Evolutionary conservation across 1,284 basidiomycete species (phyloP).

Genomic region (Omphalotus olearius): DNA sequence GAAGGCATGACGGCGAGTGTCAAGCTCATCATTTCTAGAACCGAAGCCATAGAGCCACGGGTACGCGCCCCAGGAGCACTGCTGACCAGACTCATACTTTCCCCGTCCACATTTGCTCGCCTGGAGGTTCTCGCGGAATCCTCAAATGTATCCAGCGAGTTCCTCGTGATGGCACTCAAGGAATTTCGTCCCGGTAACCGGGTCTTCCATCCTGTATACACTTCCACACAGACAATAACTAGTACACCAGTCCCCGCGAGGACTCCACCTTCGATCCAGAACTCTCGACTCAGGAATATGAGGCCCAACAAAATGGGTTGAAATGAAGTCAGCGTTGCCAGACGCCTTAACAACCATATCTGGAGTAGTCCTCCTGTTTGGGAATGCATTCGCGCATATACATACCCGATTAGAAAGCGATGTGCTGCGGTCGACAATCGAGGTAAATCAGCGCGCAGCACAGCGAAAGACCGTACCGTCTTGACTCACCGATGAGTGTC

Average conservation of each 20-base stretch:
- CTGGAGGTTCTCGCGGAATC: slow-evolving; percentile 34
- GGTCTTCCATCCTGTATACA: slow-evolving; percentile 46
- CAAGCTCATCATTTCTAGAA: slow-evolving; percentile 76
- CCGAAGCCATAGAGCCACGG: slow-evolving; percentile 68
- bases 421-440: slow-evolving; percentile 42
- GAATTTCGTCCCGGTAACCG: slow-evolving; percentile 42
- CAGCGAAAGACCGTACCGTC: slow-evolving; percentile 1
- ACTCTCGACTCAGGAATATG: slow-evolving; percentile 56
- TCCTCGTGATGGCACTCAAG: slow-evolving; percentile 51
- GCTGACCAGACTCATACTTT: slow-evolving; percentile 49
- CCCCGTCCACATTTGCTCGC: slow-evolving; percentile 40
- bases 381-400: slow-evolving; percentile 64
- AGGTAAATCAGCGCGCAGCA: slow-evolving; percentile 2
- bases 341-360: slow-evolving; percentile 69
- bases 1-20: slow-evolving; percentile 70
- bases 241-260: slow-evolving; percentile 51
- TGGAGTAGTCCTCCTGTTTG: slow-evolving; percentile 70
- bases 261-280: slow-evolving; percentile 71
- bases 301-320: slow-evolving; percentile 75
- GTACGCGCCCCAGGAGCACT: slow-evolving; percentile 36
- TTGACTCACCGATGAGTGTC: slow-evolving; percentile 59
- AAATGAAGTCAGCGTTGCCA: slow-evolving; percentile 59
- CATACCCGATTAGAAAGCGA: slow-evolving; percentile 72
- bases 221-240: slow-evolving; percentile 55
- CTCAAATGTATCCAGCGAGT: slow-evolving; percentile 54